Base-by-base conservation (phyloP, 208 protist species). In the Trypanosomatidae sp. region DNA sequence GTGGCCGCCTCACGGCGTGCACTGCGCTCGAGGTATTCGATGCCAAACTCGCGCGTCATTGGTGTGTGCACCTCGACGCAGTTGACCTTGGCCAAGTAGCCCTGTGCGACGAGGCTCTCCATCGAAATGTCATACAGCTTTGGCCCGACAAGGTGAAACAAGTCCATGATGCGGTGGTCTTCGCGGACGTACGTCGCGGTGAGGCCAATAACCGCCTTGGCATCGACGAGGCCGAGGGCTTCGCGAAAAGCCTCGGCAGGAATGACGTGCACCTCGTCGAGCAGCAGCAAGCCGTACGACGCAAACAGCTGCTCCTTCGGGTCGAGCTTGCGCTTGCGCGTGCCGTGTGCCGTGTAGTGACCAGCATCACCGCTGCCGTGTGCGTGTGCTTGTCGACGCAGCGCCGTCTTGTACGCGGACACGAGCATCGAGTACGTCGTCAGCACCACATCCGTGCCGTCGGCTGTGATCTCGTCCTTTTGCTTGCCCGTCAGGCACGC, bases 51-150 rank as follows among this genome's bases (percentile, higher is more conserved):
- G 16, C 67, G 51, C 3, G 91, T 96, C 92, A 99, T 97, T n/a
- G 81, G 81, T 38, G 93, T 98, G 70, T 95, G 96, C 16, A 99
- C 86, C 63, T 99, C 96, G 5, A 95, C 66, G 61, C 98, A 99
- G 56, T 97, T 81, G 3, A 99, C 98, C 27, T 85, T 86, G 2
- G 98, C 98, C 19, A 99, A 76, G 52, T 94, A 97, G 7, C 98
- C 97, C 39, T 83, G 67, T 30, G 53, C 65, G 27, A 86, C 75
- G 4, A 99, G 71, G 43, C 97, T 91, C 33, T 99, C 89, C 98
- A 98, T 99, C 38, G 99, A 99, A 0, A 98, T 94, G 39, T 99
- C 97, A 66, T 97, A 99, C 26, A 99, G 71, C 61, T 99, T 99
- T 10, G 98, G 98, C 1, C 98, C 98, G 35, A 99, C 97, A 4